phyloP scores from a whole-genome alignment of 106 monocot species.

The Narthecium ossifragum region DNA sequence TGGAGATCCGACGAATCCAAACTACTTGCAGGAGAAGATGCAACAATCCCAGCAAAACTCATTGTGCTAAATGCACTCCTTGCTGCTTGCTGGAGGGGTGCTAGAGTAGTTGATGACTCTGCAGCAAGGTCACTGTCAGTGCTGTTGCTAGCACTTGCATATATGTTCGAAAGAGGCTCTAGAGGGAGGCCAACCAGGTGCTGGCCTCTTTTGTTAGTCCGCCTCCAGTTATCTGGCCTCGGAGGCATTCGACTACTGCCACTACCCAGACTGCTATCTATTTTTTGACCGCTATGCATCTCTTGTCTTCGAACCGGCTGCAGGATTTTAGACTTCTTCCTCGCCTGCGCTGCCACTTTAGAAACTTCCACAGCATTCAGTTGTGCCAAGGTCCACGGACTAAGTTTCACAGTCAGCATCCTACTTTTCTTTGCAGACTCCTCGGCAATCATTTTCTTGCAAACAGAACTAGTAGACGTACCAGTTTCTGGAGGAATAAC shows the following conservation, averaged over 20 bases:
- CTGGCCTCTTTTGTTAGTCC: constrained; percentile 25
- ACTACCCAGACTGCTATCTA: constrained; percentile 16
- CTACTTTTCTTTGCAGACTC: constrained; percentile 21
- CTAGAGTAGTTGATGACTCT: constrained; percentile 19
- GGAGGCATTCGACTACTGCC: constrained; percentile 16
- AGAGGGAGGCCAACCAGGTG: constrained; percentile 3
- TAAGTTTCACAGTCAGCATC: constrained; percentile 26
- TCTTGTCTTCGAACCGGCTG: constrained; percentile 28
- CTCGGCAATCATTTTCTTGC: constrained; percentile 28
- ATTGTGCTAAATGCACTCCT: constrained; percentile 38
- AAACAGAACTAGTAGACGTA: constrained; percentile 16
- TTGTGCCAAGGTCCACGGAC: constrained; percentile 42
- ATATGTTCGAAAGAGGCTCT: constrained; percentile 22
- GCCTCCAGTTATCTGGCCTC: constrained; percentile 15
- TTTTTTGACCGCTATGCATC: constrained; percentile 12
- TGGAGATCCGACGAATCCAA: constrained; percentile 35
- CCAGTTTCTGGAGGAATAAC: constrained; percentile 62
- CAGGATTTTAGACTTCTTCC: constrained; percentile 34
- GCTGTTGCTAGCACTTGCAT: constrained; percentile 16
- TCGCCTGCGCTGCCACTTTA: constrained; percentile 36
- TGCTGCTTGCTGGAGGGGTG: constrained; percentile 47
- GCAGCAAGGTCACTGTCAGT: constrained; percentile 16
- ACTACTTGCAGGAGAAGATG: constrained; percentile 44
- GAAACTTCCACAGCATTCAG: constrained; percentile 46
- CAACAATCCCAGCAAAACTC: constrained; percentile 17